Percentiles rank a stretch among this genome's conserved stretches.
phyloP scores from a whole-genome alignment of 2,329 filamentous ascomycete species.

The Epichloe uncinata region DNA sequence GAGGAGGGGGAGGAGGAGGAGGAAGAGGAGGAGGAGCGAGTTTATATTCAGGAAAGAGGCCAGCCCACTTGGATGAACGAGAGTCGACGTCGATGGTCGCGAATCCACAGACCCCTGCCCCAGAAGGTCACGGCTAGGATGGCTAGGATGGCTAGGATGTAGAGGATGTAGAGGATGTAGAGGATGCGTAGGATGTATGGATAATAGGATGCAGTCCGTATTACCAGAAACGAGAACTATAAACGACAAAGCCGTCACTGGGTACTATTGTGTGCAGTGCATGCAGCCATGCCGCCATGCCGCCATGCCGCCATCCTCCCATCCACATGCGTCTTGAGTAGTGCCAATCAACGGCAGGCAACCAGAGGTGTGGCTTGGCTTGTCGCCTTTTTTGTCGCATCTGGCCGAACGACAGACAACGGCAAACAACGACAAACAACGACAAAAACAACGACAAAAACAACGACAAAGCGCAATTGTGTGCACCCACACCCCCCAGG shows the following conservation, averaged over 20 bases:
- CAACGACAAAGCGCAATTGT: not conserved
- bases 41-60: constrained; percentile 4
- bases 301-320: no score
- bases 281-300: no score
- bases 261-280: not conserved
- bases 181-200: not conserved
- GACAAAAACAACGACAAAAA: no score
- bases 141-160: no score
- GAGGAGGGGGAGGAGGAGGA: not conserved
- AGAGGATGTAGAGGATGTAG: no score
- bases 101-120: not conserved
- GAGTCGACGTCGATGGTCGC: not conserved
- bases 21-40: not conserved
- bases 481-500: not conserved
- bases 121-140: no score
- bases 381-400: not conserved
- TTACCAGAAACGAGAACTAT: no score
- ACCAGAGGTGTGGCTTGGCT: not conserved
- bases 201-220: no score
- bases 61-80: not conserved
- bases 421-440: no score
- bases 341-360: not conserved
- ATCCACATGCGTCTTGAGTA: not conserved
- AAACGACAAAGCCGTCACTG: no score
- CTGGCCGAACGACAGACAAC: no score